Percentiles rank a stretch among this genome's conserved stretches.
These are phyloP conservation scores for barrel medic (Medicago truncatula) DNA, from an alignment of 306 rosid species.

Conservation along the genomic window DNA sequence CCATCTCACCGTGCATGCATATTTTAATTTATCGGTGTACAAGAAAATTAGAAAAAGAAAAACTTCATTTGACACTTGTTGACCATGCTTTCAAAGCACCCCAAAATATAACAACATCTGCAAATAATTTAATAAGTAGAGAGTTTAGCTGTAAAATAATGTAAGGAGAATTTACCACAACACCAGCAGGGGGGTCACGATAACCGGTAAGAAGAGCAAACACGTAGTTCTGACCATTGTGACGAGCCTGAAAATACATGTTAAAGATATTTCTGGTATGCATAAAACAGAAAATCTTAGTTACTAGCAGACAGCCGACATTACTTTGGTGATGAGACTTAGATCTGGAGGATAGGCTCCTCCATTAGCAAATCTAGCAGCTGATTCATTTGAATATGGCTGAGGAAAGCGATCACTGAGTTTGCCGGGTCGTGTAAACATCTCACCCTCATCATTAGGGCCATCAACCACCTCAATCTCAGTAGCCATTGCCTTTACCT, in stretches of 20 bases:
- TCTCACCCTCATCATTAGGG: slow-evolving; percentile 98
- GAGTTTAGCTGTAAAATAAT: not conserved
- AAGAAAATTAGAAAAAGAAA: no score
- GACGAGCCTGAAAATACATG: slow-evolving; percentile 85
- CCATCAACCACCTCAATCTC: slow-evolving; percentile 99
- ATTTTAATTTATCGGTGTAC: no score
- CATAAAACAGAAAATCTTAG: not conserved
- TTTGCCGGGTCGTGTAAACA: slow-evolving; percentile 98
- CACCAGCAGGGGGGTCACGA: slow-evolving; percentile 95
- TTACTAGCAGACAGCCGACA: slow-evolving; percentile 37
- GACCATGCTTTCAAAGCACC: no score
- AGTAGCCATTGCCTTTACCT: slow-evolving; percentile 96
- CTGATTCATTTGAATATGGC: slow-evolving; percentile 90
- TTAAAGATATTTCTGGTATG: slow-evolving; percentile 28
- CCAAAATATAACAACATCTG: not conserved
- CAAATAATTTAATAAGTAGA: not conserved
- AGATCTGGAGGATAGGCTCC: slow-evolving; percentile 99
- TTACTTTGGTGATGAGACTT: slow-evolving; percentile 95
- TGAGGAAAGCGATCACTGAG: slow-evolving; percentile 95
- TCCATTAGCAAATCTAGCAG: slow-evolving; percentile 99
- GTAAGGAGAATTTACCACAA: slow-evolving; percentile 59
- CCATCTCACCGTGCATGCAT: no score
- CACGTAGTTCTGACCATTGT: slow-evolving; percentile 93
- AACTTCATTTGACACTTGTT: no score
- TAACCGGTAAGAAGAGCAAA: slow-evolving; percentile 91